Evolutionary conservation across 1,284 basidiomycete species (phyloP).

Genomic region (Phylloboletellus chloephorus): DNA sequence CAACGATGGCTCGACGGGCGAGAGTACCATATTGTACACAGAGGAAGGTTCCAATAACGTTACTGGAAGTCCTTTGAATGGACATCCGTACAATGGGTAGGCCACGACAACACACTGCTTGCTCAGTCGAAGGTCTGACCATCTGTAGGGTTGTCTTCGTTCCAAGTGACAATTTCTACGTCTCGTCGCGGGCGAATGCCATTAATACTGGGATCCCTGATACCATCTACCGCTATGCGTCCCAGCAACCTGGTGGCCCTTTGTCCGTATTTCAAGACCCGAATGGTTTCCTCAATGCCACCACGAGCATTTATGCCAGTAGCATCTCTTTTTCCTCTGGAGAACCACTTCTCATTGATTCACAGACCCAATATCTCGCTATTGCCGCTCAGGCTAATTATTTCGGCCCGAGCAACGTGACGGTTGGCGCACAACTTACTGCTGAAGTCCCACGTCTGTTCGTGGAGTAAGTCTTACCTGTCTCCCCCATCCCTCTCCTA

Average conservation of each 20-base stretch:
- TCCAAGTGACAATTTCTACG: slow-evolving; percentile 36
- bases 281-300: slow-evolving; percentile 48
- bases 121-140: slow-evolving; percentile 1
- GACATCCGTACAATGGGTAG: slow-evolving; percentile 53
- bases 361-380: slow-evolving; percentile 51
- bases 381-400: slow-evolving; percentile 51
- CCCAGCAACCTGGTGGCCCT: slow-evolving; percentile 34
- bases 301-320: slow-evolving; percentile 48
- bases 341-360: slow-evolving; percentile 1
- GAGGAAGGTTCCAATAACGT: slow-evolving; percentile 44
- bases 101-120: background rate
- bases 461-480: slow-evolving; percentile 49
- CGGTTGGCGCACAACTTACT: slow-evolving; percentile 36
- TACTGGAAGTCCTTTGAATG: slow-evolving; percentile 39
- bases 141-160: slow-evolving; percentile 44
- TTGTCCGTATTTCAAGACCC: slow-evolving; percentile 42
- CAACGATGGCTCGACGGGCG: slow-evolving; percentile 37
- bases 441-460: slow-evolving; percentile 43
- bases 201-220: slow-evolving; percentile 47
- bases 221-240: slow-evolving; percentile 49
- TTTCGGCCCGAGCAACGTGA: slow-evolving; percentile 39
- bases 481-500: background rate
- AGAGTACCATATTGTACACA: slow-evolving; percentile 32
- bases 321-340: background rate
- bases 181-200: slow-evolving; percentile 45